phyloP scores from a whole-genome alignment of 2,329 filamentous ascomycete genomes.

The Claviceps quebecensis region DNA sequence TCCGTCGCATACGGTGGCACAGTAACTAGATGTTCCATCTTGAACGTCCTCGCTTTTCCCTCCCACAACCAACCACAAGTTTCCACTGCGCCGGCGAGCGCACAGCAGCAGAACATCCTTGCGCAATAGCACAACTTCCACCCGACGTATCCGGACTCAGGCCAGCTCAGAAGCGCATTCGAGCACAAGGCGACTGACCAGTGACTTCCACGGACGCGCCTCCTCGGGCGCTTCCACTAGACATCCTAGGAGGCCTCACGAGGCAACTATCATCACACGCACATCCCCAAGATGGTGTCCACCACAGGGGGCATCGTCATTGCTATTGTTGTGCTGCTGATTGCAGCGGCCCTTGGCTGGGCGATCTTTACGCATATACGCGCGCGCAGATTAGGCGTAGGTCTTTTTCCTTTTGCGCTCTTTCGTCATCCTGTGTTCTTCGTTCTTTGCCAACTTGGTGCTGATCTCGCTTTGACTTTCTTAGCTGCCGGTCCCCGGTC shows the following conservation, averaged over 20 bases:
- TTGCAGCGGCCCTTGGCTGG: constrained; percentile 48
- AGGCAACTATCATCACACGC: not conserved
- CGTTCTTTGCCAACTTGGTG: not conserved
- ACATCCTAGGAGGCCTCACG: too few species aligned
- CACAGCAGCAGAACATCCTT: not conserved
- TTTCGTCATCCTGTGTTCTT: not conserved
- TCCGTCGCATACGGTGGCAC: too few species aligned
- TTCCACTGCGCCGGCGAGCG: not conserved
- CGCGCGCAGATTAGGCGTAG: constrained; percentile 56
- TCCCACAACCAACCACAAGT: not conserved
- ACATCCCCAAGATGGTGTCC: constrained; percentile 33
- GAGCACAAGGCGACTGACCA: not conserved
- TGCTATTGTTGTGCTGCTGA: constrained; percentile 49
- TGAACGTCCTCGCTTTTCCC: not conserved
- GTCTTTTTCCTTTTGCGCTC: constrained; percentile 14
- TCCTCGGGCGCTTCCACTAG: too few species aligned
- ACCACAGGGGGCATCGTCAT: constrained; percentile 57
- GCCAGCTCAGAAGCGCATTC: not conserved
- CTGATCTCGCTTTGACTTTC: too few species aligned
- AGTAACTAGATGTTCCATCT: too few species aligned
- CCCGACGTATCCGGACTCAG: too few species aligned
- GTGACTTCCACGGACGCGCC: too few species aligned
- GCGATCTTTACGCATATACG: constrained; percentile 58
- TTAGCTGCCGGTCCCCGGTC: constrained; percentile 54
- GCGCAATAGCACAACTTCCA: not conserved